Conservation (phyloP, 1,284 basidiomycete genomes). For the Paramarasmius palmivorus region DNA sequence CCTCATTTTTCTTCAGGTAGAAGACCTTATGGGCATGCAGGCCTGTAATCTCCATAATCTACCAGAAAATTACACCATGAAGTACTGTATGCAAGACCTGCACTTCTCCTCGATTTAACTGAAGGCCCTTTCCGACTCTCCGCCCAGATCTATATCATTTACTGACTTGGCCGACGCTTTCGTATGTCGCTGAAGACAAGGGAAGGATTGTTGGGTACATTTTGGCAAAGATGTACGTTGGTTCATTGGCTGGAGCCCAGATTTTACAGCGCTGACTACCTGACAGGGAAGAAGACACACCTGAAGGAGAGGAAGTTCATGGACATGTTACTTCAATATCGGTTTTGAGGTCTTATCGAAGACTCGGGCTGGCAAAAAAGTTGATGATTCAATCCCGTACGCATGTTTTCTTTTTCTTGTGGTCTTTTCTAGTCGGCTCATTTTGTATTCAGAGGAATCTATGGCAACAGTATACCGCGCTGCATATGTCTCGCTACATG, state of each 20-base stretch:
- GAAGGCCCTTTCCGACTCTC: background rate
- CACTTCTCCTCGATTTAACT: background rate
- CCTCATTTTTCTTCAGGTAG: slow-evolving; percentile 31
- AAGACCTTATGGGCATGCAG: slow-evolving; percentile 78
- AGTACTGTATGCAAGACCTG: slow-evolving; percentile 65
- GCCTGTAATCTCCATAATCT: slow-evolving; percentile 92
- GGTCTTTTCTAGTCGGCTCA: slow-evolving; percentile 9
- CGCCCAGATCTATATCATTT: slow-evolving; percentile 88
- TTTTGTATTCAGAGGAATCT: slow-evolving; percentile 68
- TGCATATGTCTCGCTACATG: slow-evolving; percentile 87
- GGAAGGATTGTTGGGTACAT: slow-evolving; percentile 97
- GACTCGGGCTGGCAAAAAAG: slow-evolving; percentile 89
- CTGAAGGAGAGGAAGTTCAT: slow-evolving; percentile 64
- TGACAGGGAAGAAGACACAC: slow-evolving; percentile 68
- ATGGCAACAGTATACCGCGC: slow-evolving; percentile 89
- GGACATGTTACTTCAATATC: slow-evolving; percentile 97
- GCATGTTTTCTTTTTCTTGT: background rate
- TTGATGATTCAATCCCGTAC: slow-evolving; percentile 91
- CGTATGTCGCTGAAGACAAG: slow-evolving; percentile 94
- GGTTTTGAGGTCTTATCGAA: slow-evolving; percentile 87
- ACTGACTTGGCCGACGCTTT: slow-evolving; percentile 94
- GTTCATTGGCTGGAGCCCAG: slow-evolving; percentile 8
- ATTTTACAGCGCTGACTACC: background rate
- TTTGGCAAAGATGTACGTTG: slow-evolving; percentile 87
- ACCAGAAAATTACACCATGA: slow-evolving; percentile 93